Percentiles rank a stretch among this genome's conserved stretches.
These are phyloP conservation scores for Millerozyma miso DNA, from an alignment of 805 yeast genomes.

Conservation along the genomic window DNA sequence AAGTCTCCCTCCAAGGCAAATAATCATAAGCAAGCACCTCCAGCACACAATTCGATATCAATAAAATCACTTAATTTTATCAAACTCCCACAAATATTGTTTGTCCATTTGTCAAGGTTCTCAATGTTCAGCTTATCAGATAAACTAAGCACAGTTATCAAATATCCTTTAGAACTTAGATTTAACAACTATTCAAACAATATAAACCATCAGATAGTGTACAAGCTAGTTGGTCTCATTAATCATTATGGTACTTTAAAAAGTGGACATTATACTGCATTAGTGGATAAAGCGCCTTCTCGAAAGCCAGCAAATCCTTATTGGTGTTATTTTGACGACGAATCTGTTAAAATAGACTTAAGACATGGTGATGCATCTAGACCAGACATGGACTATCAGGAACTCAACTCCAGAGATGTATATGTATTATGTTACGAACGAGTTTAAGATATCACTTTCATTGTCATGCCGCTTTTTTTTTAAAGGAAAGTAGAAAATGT, in stretches of 20 bases:
- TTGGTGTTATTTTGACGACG: slow-evolving; percentile 81
- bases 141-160: slow-evolving; percentile 45
- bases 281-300: slow-evolving; percentile 29
- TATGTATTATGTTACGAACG: slow-evolving; percentile 67
- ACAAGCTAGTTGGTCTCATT: slow-evolving; percentile 58
- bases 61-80: slow-evolving; percentile 27
- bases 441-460: slow-evolving; percentile 6
- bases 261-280: slow-evolving; percentile 74
- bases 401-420: slow-evolving; percentile 51
- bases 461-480: background rate
- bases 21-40: slow-evolving; percentile 6
- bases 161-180: slow-evolving; percentile 52
- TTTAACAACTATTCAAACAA: slow-evolving; percentile 34
- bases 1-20: slow-evolving; percentile 29
- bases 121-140: slow-evolving; percentile 50
- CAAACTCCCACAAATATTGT: slow-evolving; percentile 33
- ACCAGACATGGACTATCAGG: slow-evolving; percentile 21
- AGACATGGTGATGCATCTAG: slow-evolving; percentile 45
- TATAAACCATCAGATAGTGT: slow-evolving; percentile 31
- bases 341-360: slow-evolving; percentile 42
- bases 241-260: slow-evolving; percentile 68
- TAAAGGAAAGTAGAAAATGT: background rate
- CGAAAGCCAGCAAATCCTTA: slow-evolving; percentile 37
- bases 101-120: slow-evolving; percentile 40
- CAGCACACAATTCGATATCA: slow-evolving; percentile 9